These are phyloP conservation scores for Diaporthe batatas DNA, from an alignment of 2,329 filamentous ascomycete genomes.

Conservation along the genomic window DNA sequence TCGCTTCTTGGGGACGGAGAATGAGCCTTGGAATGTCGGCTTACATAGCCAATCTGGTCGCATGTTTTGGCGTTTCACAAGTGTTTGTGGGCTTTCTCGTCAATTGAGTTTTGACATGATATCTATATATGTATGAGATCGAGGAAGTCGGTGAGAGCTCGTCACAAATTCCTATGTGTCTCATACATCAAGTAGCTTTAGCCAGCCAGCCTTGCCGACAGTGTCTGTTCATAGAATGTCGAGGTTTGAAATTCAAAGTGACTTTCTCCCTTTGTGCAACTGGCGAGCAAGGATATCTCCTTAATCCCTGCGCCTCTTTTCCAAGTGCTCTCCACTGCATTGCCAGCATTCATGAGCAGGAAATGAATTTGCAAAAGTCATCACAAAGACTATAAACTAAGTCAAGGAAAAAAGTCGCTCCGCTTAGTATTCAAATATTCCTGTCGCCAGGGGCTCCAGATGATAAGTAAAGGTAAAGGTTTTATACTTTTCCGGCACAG, in stretches of 20 bases:
- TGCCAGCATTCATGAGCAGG: not conserved
- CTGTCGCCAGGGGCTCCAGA: not conserved
- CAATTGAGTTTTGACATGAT: not conserved
- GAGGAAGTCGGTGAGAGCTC: not conserved
- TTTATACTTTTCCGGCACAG: not conserved
- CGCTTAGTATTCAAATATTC: not conserved
- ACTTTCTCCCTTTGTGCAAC: not conserved
- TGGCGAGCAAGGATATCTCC: not conserved
- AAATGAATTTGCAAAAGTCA: not conserved
- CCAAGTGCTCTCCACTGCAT: too few relatives aligned
- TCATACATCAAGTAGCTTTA: not conserved
- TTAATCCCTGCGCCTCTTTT: too few relatives aligned
- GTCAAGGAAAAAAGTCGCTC: not conserved
- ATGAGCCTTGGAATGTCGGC: not conserved
- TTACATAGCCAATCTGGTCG: not conserved
- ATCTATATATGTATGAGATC: not conserved
- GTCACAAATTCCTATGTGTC: not conserved
- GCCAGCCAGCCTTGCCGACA: not conserved
- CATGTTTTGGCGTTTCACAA: not conserved
- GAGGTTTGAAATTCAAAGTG: not conserved
- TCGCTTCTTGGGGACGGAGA: not conserved
- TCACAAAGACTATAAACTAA: not conserved
- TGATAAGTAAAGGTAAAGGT: not conserved
- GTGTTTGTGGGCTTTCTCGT: not conserved
- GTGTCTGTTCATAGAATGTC: not conserved